These are phyloP conservation scores for Kazachstania sp. DNA, from an alignment of 1,139 yeast species.

Conservation along the genomic window DNA sequence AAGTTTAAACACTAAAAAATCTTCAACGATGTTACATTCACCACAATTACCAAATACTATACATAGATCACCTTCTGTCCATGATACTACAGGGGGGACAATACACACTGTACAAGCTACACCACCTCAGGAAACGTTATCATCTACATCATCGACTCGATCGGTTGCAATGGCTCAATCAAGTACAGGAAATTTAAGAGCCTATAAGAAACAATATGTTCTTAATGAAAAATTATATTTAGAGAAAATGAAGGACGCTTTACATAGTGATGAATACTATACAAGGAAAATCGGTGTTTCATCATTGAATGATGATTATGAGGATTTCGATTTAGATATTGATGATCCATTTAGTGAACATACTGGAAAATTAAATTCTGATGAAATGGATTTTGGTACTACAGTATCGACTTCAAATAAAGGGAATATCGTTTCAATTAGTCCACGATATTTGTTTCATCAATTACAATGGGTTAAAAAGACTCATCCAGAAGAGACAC, in stretches of 20 bases:
- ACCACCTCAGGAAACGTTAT: slow-evolving; percentile 12
- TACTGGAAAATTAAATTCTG: slow-evolving; percentile 15
- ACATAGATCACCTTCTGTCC: slow-evolving; percentile 1
- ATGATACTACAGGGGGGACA: slow-evolving; percentile 12
- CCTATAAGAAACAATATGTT: slow-evolving; percentile 29
- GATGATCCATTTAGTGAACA: slow-evolving; percentile 24
- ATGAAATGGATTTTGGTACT: slow-evolving; percentile 19
- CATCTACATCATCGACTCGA: slow-evolving; percentile 17
- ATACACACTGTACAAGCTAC: slow-evolving; percentile 2
- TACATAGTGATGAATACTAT: slow-evolving; percentile 64
- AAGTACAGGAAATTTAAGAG: slow-evolving; percentile 13
- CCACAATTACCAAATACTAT: slow-evolving; percentile 2
- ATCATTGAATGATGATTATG: slow-evolving; percentile 12
- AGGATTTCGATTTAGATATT: slow-evolving; percentile 20
- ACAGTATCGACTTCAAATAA: slow-evolving; percentile 17
- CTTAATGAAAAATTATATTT: slow-evolving; percentile 64
- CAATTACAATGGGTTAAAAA: slow-evolving; percentile 26
- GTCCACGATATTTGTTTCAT: slow-evolving; percentile 21
- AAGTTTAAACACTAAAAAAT: slow-evolving; percentile 7
- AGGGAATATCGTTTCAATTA: slow-evolving; percentile 22
- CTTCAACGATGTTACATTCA: slow-evolving; percentile 1
- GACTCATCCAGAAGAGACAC: slow-evolving; percentile 14
- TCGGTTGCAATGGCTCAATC: slow-evolving; percentile 14
- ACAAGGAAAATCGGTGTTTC: slow-evolving; percentile 46
- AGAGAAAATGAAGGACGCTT: slow-evolving; percentile 53